Evolutionary conservation across 1,284 basidiomycete genomes (phyloP), one percentile per base, ranked within the genome.

Genomic region (Schizophyllum amplum): DNA sequence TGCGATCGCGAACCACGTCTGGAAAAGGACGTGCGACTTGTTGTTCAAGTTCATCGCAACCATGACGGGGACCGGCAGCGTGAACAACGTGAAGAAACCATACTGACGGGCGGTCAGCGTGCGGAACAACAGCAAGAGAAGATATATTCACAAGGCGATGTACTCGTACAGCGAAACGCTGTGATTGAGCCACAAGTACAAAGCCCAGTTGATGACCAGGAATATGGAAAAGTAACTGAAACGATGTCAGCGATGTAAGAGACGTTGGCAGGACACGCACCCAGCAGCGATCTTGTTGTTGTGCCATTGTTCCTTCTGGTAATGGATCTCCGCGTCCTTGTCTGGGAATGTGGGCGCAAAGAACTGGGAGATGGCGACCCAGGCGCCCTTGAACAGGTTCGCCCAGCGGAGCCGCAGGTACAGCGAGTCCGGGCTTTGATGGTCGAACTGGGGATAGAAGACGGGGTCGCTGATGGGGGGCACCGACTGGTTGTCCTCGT

Each of bases 41-140:
- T 66, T 59, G 0, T 72, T 73, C 52, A 69, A 57, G 61, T 77
- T 70, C 55, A 69, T 67, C 2, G 69, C 67, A 54, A 75, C 63
- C 58, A 75, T 60, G 57, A 71, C 58, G 5, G 72, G 69, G 21
- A 73, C 63, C 6, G 75, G 74, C 17, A 73, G 20, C n/a, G 69
- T 69, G 51, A 76, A 53, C 4, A 69, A 22, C 4, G 65, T 60
- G 20, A 67, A 57, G 22, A 63, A 64, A 24, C 61, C 66, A 55
- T 64, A 64, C 63, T 67, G 53, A 20, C 13, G 25, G 17, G 27
- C 11, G 17, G 11, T 53, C 24, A 47, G 56, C 23, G 23, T 1
- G 24, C 53, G 22, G 7, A n/a, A 22, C n/a, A 47, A 22, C 11
- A 11, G 21, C 9, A 22, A 26, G 25, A 21, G 11, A 24, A 24